Evolutionary conservation across 306 rosid species (phyloP).

Genomic region (Inga laurina): DNA sequence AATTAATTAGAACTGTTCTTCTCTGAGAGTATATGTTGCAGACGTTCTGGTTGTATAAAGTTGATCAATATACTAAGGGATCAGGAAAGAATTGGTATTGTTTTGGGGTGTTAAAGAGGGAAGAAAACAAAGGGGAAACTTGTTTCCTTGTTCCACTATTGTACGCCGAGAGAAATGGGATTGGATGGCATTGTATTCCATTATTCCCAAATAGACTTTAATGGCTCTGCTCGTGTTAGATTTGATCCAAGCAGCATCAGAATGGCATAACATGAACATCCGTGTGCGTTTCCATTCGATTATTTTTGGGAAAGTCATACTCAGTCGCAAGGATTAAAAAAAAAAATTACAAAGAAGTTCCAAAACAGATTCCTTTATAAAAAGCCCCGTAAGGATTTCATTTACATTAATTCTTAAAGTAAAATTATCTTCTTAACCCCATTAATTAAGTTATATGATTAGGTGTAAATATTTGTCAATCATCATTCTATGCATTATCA

Average conservation of each 20-base stretch:
- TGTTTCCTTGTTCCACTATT: not conserved
- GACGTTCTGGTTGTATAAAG: not conserved
- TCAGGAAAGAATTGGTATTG: constrained; percentile 12
- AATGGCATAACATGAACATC: constrained; percentile 8
- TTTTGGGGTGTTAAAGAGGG: not conserved
- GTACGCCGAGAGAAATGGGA: not conserved
- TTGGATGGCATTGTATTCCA: constrained; percentile 28
- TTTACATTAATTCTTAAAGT: no score
- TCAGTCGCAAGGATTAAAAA: no score
- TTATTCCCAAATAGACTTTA: constrained; percentile 32
- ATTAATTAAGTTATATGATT: no score
- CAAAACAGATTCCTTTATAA: no score
- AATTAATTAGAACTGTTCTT: not conserved
- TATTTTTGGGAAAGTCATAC: not conserved
- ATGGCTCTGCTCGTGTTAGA: constrained; percentile 10
- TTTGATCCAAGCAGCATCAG: constrained; percentile 19
- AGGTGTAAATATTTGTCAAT: no score
- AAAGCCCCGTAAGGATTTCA: no score
- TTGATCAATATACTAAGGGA: not conserved
- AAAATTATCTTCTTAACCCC: no score
- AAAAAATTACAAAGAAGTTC: no score
- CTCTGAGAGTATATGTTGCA: constrained; percentile 4
- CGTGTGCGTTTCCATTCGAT: not conserved
- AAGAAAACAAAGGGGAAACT: not conserved
- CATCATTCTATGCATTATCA: no score